Conservation (phyloP, 2,329 filamentous ascomycete genomes). For the Arachnopeziza araneosa region DNA sequence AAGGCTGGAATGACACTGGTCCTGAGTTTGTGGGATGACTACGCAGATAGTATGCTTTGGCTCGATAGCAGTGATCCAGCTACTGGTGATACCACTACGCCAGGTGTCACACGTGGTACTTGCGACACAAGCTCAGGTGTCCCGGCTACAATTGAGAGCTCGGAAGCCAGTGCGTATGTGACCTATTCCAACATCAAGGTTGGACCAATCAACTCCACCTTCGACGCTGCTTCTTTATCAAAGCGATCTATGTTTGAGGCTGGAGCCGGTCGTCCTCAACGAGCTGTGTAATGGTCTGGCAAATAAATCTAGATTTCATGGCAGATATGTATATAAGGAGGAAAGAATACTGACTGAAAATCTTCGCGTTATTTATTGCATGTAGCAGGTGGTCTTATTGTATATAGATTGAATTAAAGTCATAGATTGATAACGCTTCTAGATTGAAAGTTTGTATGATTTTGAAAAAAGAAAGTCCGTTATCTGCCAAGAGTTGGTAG, state of each 20-base stretch:
- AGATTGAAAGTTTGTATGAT: too few species aligned
- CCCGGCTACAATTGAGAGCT: conserved; percentile 43
- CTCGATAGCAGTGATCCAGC: conserved; percentile 44
- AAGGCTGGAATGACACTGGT: conserved; percentile 46
- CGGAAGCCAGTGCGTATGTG: conserved; percentile 41
- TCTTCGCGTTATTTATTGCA: neutral
- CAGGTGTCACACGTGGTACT: conserved; percentile 48
- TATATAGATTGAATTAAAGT: neutral
- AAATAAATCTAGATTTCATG: neutral
- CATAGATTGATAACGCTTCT: neutral
- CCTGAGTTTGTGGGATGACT: conserved; percentile 52
- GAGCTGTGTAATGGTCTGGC: neutral
- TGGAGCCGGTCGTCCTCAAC: neutral
- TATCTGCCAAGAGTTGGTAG: too few species aligned
- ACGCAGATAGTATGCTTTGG: conserved; percentile 50
- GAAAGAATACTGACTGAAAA: neutral
- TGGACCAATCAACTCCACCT: conserved; percentile 30
- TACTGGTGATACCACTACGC: conserved; percentile 36
- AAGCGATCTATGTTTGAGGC: neutral
- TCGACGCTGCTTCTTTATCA: conserved; percentile 1
- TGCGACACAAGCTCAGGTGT: conserved; percentile 48
- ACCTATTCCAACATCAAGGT: conserved; percentile 31
- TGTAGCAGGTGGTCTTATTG: neutral
- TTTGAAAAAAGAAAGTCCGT: too few species aligned
- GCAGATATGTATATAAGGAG: neutral